Percentiles rank a stretch among this genome's conserved stretches.
Evolutionary conservation across 2,329 filamentous ascomycete genomes (phyloP).

Genomic region (Sarocladiaceae sp.): DNA sequence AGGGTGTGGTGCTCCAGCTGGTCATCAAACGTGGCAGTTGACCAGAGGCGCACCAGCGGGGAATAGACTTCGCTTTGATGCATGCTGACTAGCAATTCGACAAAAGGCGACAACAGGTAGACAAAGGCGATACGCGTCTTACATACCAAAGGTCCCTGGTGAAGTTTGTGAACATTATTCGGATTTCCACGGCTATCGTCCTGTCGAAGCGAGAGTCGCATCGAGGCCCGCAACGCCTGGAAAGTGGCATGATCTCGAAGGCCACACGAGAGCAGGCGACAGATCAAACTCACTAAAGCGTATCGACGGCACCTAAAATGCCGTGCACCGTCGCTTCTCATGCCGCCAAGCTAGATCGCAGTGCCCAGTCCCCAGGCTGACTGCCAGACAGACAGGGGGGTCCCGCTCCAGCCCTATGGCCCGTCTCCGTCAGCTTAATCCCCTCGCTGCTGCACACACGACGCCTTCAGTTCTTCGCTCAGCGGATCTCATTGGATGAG

Average conservation of each 20-base stretch:
- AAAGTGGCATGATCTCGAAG: no score
- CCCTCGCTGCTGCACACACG: no score
- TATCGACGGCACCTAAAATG: neutral
- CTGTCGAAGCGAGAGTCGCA: no score
- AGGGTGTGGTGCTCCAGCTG: neutral
- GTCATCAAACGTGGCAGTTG: constrained; percentile 5
- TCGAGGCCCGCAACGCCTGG: no score
- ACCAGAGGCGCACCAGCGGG: neutral
- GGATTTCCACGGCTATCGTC: no score
- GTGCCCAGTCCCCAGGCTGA: constrained; percentile 4
- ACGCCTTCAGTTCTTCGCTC: neutral
- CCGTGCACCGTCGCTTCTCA: neutral
- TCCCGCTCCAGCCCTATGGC: constrained; percentile 7
- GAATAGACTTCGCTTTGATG: neutral
- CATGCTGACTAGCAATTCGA: neutral
- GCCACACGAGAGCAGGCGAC: no score
- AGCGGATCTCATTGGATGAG: neutral
- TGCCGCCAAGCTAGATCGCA: neutral
- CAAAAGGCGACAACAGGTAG: neutral
- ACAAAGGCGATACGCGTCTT: neutral
- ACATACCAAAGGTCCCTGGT: neutral
- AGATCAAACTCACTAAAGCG: neutral
- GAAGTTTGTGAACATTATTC: no score
- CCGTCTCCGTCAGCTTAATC: constrained; percentile 5
- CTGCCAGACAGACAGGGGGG: neutral